phyloP scores from a whole-genome alignment of 495 filamentous ascomycete genomes.

The Schizothecium vesticola region DNA sequence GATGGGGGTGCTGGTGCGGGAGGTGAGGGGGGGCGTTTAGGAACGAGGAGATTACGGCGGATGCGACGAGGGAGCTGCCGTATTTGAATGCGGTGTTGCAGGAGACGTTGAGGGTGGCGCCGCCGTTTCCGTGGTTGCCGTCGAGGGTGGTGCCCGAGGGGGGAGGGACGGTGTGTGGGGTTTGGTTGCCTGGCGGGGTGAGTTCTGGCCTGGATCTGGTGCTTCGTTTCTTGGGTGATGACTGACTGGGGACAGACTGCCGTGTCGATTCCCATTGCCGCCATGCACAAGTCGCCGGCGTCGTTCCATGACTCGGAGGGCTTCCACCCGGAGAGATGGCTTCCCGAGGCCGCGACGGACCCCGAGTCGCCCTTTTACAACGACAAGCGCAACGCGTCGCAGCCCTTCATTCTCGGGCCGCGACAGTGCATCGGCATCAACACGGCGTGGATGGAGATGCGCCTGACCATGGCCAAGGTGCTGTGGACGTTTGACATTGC shows the following conservation, averaged over 20 bases:
- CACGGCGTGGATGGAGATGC: conserved; percentile 48
- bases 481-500: conserved; percentile 49
- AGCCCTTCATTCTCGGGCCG: conserved; percentile 50
- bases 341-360: conserved; percentile 35
- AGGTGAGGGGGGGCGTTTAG: conserved; percentile 45
- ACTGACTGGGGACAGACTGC: conserved; percentile 12
- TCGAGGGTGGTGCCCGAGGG: conserved; percentile 39
- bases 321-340: conserved; percentile 44
- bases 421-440: conserved; percentile 52
- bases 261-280: conserved; percentile 29
- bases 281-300: conserved; percentile 18
- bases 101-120: conserved; percentile 50
- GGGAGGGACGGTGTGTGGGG: conserved; percentile 44
- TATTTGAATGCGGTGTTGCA: conserved; percentile 51
- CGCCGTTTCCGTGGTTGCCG: conserved; percentile 39
- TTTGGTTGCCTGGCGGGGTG: conserved; percentile 36
- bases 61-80: conserved; percentile 30
- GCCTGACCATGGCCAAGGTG: conserved; percentile 44
- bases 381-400: conserved; percentile 43
- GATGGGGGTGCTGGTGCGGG: conserved; percentile 35
- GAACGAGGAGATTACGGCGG: conserved; percentile 41
- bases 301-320: conserved; percentile 15
- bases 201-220: conserved; percentile 10
- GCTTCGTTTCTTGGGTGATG: not conserved
- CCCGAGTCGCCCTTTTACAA: conserved; percentile 21